A percentile compares a stretch with the other conserved stretches of the same genome.
Conservation (phyloP, 495 filamentous ascomycete species). For the Pseudomonodictys pantanalensis region DNA sequence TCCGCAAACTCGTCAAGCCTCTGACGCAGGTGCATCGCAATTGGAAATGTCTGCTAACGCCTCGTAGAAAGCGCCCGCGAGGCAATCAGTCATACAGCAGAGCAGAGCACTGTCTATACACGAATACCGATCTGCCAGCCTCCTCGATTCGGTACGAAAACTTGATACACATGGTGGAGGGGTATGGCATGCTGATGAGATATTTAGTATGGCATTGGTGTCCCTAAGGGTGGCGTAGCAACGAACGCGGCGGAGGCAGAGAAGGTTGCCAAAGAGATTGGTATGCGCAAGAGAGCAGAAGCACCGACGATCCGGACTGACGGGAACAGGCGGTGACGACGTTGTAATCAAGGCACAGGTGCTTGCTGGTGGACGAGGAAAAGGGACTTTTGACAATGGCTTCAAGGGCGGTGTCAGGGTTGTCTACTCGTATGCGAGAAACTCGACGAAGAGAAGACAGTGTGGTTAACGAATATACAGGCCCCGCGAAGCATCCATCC, state of each 20-base stretch:
- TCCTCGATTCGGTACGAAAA: slow-evolving; percentile 72
- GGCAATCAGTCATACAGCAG: slow-evolving; percentile 60
- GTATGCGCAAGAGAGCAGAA: slow-evolving; percentile 43
- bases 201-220: slow-evolving; percentile 83
- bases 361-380: slow-evolving; percentile 93
- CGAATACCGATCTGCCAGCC: slow-evolving; percentile 90
- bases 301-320: slow-evolving; percentile 18
- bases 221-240: slow-evolving; percentile 84
- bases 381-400: slow-evolving; percentile 95
- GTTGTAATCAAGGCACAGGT: slow-evolving; percentile 99
- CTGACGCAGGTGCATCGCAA: slow-evolving; percentile 19
- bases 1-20: slow-evolving; percentile 20
- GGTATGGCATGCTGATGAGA: slow-evolving; percentile 11
- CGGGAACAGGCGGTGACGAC: slow-evolving; percentile 70
- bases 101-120: slow-evolving; percentile 90
- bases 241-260: slow-evolving; percentile 83
- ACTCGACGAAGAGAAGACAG: not conserved
- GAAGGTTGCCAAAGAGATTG: slow-evolving; percentile 82
- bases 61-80: slow-evolving; percentile 50
- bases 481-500: slow-evolving; percentile 88
- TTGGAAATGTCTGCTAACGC: slow-evolving; percentile 30
- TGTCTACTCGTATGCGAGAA: slow-evolving; percentile 77
- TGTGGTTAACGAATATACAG: too few relatives aligned
- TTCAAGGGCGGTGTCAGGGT: slow-evolving; percentile 97
- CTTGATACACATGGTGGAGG: not conserved